Evolutionary conservation across 495 filamentous ascomycete species (phyloP), one percentile per base, ranked within the genome.

Genomic region (Pyrenula aspistea): DNA sequence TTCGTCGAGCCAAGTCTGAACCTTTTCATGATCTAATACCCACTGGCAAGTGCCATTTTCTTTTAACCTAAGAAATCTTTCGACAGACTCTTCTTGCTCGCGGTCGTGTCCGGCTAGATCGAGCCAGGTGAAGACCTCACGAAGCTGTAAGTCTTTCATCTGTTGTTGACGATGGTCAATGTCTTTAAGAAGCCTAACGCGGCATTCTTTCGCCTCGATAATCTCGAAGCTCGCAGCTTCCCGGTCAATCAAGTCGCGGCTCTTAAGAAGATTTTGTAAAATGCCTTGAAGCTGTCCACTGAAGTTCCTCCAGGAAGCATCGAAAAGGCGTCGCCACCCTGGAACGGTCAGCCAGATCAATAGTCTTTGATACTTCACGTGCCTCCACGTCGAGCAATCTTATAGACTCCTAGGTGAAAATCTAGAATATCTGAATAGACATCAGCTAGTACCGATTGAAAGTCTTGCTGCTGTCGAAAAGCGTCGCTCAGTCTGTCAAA

Each of bases 391-490:
- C 66, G 62, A 47, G 77, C 64, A 52, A 75, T 77, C 31, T 69
- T 70, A 58, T 78, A 77, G 1, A 73, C 73, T 21, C 66, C 55
- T 36, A 68, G 67, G 58, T 78, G 75, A 47, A 77, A 75, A 24
- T 67, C 62, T 0, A 77, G 55, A 19, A 76, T 74, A 36, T 77
- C 72, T 2, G 64, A 55, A 31, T 75, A 76, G 54, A 74, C 68
- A 10, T 72, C 53, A 10, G 69, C 71, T 10, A 76, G 54, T 2
- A 69, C 64, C 11, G 64, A 62, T 53, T 73, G 67, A 53, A 78
- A 68, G 2, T 69, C 63, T 1, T 53, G 21, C 25, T 74, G 66
- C 19, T 63, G 22, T 25, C 49, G 59, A 24, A 70, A 68, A 10
- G 70, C 59, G 0, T 54, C 1, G 1, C 58, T 60, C 0, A 75